Evolutionary conservation across 2,329 filamentous ascomycete genomes (phyloP), one percentile per base, ranked within the genome.

Genomic region (Diaporthe sp.): DNA sequence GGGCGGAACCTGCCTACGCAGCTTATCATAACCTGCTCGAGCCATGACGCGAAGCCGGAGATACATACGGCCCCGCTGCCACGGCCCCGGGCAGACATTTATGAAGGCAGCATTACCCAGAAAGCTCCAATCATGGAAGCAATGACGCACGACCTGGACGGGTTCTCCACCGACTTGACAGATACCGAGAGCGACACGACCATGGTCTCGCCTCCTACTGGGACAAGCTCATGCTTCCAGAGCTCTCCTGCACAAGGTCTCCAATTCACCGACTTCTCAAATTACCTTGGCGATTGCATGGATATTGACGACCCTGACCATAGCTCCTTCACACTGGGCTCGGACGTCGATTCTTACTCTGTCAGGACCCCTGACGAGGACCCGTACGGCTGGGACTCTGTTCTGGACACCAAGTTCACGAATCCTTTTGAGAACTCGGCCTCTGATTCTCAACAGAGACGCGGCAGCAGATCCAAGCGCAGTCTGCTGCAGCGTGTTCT

Each of bases 231-330:
- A 25, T 61, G 53, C 47, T 58, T 39, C 72, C 71, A 53, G 77
- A 55, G 72, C 75, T 63, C 61, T 72, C 31, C 72, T 60, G 37
- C 22, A 3, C 75, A 77, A 3, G 72, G 75, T 5, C 78, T 78
- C 25, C 61, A 77, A 10, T 73, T 85, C 22, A 80, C 78, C 44
- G 84, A 85, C 72, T 79, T 85, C 37, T 85, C 80, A 20, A 79
- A 79, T 25, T 79, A 79, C 57, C 77, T 81, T 22, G 77, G 78
- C 10, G 37, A 76, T 10, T 58, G 58, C 15, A 73, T 77, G 39
- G 72, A 73, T 12, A 53, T 55, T 9, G 76, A 73, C 25, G 57
- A 72, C 8, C 67, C 60, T 22, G 77, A 79, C 49, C 65, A 57
- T 13, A 28, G 65, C 70, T 75, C 76, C 28, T 74, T 61, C 75